Evolutionary conservation across 164 flowering plant genomes (phyloP), one percentile per base, ranked within the genome.

Genomic region (Piper longum): DNA sequence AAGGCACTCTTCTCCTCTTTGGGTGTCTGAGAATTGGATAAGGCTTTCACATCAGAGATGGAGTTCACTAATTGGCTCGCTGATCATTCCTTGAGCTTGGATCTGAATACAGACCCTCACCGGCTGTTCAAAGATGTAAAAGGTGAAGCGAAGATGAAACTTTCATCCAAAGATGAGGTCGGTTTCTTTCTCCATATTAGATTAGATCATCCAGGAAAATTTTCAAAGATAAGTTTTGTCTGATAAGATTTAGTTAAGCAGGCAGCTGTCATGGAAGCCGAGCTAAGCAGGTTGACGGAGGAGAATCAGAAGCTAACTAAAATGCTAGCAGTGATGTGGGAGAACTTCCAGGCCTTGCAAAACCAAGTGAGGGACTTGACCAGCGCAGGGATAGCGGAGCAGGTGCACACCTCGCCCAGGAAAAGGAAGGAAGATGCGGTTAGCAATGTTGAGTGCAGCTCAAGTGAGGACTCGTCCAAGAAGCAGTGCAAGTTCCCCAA

Each of bases 401-500:
- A 51, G 45, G 39, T 45, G n/a, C 42, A 48, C 4, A 61, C 58
- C 0, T 48, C 63, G 18, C 44, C 74, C 14, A 76, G 69, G 72
- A 84, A 81, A 72, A 72, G 85, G 67, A 77, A 76, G 43, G 58
- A 64, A 1, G 76, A 70, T 36, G 71, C 68, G n/a, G 18, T 39
- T 26, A 58, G 17, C 54, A 66, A 66, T n/a, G 54, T 62, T 12
- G 79, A 82, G 55, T 72, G 66, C 73, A 81, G 84, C 63, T 82
- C 85, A 7, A 83, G 79, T 55, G 84, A 82, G 54, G 83, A 78
- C 41, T 85, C 80, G 0, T 69, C 56, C 13, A 76, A 77, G 71
- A 77, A 70, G 65, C 66, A 66, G 9, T 75, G 70, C 41, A 78
- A 73, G 63, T 69, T 62, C 14, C 74, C 74, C 62, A 81, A 73